A percentile compares a stretch with the other conserved stretches of the same genome.
Conservation (phyloP, 1,284 basidiomycete species). For the Tilletia setariae region DNA sequence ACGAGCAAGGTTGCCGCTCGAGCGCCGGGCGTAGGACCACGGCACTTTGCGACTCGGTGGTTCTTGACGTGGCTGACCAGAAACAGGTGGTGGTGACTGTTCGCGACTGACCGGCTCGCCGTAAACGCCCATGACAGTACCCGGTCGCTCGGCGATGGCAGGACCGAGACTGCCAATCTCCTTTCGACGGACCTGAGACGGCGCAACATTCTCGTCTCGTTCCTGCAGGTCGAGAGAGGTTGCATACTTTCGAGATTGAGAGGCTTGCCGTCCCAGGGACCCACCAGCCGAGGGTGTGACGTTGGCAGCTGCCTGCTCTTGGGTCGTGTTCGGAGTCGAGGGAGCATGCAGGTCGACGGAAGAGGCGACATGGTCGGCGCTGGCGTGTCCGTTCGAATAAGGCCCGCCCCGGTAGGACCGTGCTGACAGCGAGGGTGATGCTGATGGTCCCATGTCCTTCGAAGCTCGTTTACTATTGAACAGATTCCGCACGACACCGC, state of each 20-base stretch:
- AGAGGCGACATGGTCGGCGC: neutral
- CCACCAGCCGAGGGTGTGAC: neutral
- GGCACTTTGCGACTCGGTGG: slow-evolving; percentile 43
- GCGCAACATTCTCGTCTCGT: slow-evolving; percentile 17
- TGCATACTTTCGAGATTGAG: neutral
- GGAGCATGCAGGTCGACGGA: slow-evolving; percentile 4
- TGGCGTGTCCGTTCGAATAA: slow-evolving; percentile 2
- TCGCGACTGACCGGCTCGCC: neutral
- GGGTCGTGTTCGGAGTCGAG: neutral
- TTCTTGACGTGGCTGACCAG: slow-evolving; percentile 20
- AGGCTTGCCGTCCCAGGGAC: slow-evolving; percentile 2
- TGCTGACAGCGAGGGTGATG: slow-evolving; percentile 7
- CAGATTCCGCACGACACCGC: slow-evolving; percentile 4
- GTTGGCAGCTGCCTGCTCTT: neutral
- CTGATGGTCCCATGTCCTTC: neutral
- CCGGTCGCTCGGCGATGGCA: slow-evolving; percentile 7
- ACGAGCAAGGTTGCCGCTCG: slow-evolving; percentile 19
- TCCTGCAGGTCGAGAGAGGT: slow-evolving; percentile 14
- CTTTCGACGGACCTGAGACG: slow-evolving; percentile 3
- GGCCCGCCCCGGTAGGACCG: neutral
- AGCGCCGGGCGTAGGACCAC: slow-evolving; percentile 39
- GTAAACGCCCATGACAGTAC: slow-evolving; percentile 15
- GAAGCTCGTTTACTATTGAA: slow-evolving; percentile 6
- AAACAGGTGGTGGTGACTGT: slow-evolving; percentile 6
- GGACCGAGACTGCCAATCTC: neutral